A percentile compares a stretch with the other conserved stretches of the same genome.
Conservation (phyloP, 495 filamentous ascomycete species). For the Pyrenopolyporus hunteri region DNA sequence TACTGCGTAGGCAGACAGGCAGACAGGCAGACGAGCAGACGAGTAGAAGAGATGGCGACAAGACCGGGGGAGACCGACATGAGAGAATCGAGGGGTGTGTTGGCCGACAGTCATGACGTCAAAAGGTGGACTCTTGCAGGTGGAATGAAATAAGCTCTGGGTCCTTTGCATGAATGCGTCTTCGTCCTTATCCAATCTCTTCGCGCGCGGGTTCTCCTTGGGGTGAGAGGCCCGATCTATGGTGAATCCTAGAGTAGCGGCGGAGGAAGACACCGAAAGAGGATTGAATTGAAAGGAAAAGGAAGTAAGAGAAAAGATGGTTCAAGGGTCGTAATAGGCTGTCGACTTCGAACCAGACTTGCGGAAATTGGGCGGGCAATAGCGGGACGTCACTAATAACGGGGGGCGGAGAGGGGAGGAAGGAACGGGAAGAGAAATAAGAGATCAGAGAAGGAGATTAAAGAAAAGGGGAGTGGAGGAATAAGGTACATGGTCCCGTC, state of each 20-base stretch:
- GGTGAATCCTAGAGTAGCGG: conserved; percentile 22
- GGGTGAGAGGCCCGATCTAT: neutral
- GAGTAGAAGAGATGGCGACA: neutral
- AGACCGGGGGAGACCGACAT: too few relatives aligned
- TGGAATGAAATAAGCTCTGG: conserved; percentile 23
- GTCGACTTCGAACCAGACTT: conserved; percentile 6
- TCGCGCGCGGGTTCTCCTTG: conserved; percentile 3
- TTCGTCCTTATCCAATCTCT: conserved; percentile 14
- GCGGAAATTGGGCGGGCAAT: conserved; percentile 34
- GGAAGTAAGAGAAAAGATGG: neutral
- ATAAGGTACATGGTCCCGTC: too few relatives aligned
- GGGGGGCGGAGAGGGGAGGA: conserved; percentile 34
- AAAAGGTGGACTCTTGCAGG: conserved; percentile 31
- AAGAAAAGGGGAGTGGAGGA: neutral
- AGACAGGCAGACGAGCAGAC: too few relatives aligned
- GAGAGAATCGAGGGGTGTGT: conserved; percentile 15
- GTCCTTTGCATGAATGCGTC: conserved; percentile 22
- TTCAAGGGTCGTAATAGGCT: conserved; percentile 25
- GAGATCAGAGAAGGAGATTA: neutral
- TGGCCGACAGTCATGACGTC: conserved; percentile 29
- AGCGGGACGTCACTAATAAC: conserved; percentile 28
- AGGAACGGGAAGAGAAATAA: conserved; percentile 10
- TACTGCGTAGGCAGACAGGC: too few relatives aligned
- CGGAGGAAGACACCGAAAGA: conserved; percentile 31
- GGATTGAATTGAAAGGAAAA: conserved; percentile 21